Evolutionary conservation across 495 filamentous ascomycete genomes (phyloP).

Genomic region (Talaromyces proteolyticus): DNA sequence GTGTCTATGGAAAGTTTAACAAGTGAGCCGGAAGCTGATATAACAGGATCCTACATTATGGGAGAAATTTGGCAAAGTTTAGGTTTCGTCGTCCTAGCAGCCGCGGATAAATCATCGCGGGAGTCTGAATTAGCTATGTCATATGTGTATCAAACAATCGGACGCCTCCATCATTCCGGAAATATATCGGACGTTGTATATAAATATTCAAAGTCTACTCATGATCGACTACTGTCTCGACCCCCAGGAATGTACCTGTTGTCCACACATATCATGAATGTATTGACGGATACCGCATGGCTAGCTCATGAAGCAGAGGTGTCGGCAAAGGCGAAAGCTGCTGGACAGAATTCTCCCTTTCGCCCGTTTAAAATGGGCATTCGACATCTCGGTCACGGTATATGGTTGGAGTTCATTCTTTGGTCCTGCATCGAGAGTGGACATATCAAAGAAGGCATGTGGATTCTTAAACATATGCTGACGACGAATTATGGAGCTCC

Average conservation of each 20-base stretch:
- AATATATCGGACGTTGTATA: constrained; percentile 56
- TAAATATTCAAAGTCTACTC: constrained; percentile 27
- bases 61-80: constrained; percentile 43
- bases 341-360: constrained; percentile 46
- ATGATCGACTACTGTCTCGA: constrained; percentile 34
- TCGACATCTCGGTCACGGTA: constrained; percentile 48
- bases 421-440: constrained; percentile 64
- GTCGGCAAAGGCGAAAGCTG: constrained; percentile 33
- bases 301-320: constrained; percentile 42
- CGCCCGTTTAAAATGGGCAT: constrained; percentile 43
- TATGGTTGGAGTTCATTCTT: constrained; percentile 62
- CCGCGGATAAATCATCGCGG: constrained; percentile 34
- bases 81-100: constrained; percentile 48
- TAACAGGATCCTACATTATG: constrained; percentile 7
- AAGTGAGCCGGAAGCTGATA: not conserved
- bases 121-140: constrained; percentile 46
- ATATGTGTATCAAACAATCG: constrained; percentile 52
- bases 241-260: constrained; percentile 54
- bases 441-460: constrained; percentile 46
- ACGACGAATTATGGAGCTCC: constrained; percentile 21
- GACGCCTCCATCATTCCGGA: constrained; percentile 52
- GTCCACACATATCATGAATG: constrained; percentile 52
- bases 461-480: constrained; percentile 38
- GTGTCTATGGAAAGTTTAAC: constrained; percentile 1
- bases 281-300: constrained; percentile 59